Base-by-base conservation (phyloP, 202 grass and related monocot species). In the Bolboschoenoplectus hybrid region DNA sequence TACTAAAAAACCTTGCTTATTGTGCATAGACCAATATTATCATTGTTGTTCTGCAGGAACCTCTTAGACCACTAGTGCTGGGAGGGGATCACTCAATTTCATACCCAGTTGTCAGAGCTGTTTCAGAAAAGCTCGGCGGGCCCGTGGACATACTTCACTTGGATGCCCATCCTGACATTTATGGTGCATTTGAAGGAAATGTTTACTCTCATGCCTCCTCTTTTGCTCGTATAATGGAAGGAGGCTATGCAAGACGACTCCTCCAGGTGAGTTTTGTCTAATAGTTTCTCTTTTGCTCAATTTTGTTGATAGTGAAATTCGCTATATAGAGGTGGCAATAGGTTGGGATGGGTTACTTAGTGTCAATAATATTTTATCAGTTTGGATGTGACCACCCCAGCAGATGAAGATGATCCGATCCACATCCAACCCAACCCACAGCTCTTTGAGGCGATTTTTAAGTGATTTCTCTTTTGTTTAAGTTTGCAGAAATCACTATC, bases 161-260 rank as follows among this genome's bases (percentile, higher is more conserved):
- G 57, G 96, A 98, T 17, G 96, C 93, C 12, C 96, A 98, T 98
- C 96, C 96, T 85, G 96, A 98, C 87, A 98, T 96, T 51, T 98
- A 98, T 88, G 83, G 96, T 84, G 65, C 89, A 67, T 98, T 91
- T 87, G 96, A 98, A 89, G 96, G 93, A 81, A 98, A 98, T 85
- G 83, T 53, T 60, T 96, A 98, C 72, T 98, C 96, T 1, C 96
- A 98, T 84, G 96, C 96, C 57, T 98, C 96, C 65, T 96, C 96
- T 45, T 98, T 98, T 89, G 96, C 96, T 38, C 91, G 96, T 89
- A 98, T 98, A 80, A 98, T 98, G 96, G 93, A 98, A 88, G 96
- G 96, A 86, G 93, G 96, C 75, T 88, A 96, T 91, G 96, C 91
- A 10, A 95, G 93, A 70, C 90, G 96, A 57, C 93, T 98, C 82